Base-by-base conservation (phyloP, 768 basidiomycete species). In the Leccinum ochraceum region DNA sequence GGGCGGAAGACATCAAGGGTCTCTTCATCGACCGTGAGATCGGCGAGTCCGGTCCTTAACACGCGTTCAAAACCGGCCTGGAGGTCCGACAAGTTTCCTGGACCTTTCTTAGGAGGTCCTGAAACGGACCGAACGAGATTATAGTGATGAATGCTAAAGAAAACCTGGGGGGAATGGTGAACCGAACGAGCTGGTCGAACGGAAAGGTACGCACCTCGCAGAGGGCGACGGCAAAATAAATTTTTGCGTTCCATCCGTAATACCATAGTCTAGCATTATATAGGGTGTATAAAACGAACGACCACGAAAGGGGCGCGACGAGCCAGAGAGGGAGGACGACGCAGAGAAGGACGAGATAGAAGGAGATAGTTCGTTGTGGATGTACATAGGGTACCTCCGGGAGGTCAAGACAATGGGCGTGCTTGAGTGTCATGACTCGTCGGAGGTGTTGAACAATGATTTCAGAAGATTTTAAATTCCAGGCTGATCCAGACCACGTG, bases 91-190 rank as follows among this genome's bases (percentile, higher is more conserved):
- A 81, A 67, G 63, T 86, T 79, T n/a, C 80, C 77, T 28, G 80
- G 73, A 34, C 75, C 71, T 60, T 69, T 74, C 17, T 79, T 80
- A 48, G 81, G 76, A 14, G 80, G 81, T 3, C 77, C 75, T 37
- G 83, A 77, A 44, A 87, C 77, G 60, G 76, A 75, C 55, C 70
- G 74, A 20, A 80, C 77, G 46, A 91, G 79, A 57, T 79, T 72
- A 59, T 73, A 74, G 65, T 91, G 81, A 70, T 90, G 85, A 17
- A 90, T 68, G 66, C 86, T 89, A 70, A 92, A 93, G 60, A 86
- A 70, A 9, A 85, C 83, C 90, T 92, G 58, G 28, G 57, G 63
- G 39, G 32, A 58, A n/a, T 6, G 58, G 55, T 48, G 24, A 42
- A 34, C 16, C 9, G 1, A 4, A 42, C 49, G n/a, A n/a, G 17